Evolutionary conservation across 2,329 filamentous ascomycete species (phyloP).

Genomic region (Ascochyta koolunga): DNA sequence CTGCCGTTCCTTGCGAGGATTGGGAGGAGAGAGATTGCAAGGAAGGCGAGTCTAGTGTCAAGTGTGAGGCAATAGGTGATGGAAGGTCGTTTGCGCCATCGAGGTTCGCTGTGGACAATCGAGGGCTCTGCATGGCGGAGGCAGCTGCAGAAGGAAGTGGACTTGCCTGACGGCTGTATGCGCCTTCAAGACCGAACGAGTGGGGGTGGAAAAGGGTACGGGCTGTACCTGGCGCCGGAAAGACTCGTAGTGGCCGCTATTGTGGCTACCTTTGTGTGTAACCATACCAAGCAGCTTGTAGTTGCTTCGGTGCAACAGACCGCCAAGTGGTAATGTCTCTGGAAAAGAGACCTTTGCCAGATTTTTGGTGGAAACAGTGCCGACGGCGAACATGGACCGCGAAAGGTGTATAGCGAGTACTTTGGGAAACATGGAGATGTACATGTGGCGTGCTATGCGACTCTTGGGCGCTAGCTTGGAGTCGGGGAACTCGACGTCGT

Average conservation of each 20-base stretch:
- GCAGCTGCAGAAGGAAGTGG: slow-evolving; percentile 52
- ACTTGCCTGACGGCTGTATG: slow-evolving; percentile 69
- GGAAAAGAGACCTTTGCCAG: slow-evolving; percentile 92
- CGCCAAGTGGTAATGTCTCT: slow-evolving; percentile 81
- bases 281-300: slow-evolving; percentile 88
- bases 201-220: slow-evolving; percentile 83
- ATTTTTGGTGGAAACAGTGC: slow-evolving; percentile 84
- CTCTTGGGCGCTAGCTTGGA: slow-evolving; percentile 76
- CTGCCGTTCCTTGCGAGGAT: slow-evolving; percentile 31
- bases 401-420: slow-evolving; percentile 91
- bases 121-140: slow-evolving; percentile 53
- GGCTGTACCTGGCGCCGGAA: slow-evolving; percentile 85
- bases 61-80: slow-evolving; percentile 33
- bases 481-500: slow-evolving; percentile 76
- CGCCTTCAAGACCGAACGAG: slow-evolving; percentile 75
- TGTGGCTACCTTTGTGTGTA: slow-evolving; percentile 92
- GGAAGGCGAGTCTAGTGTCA: slow-evolving; percentile 39
- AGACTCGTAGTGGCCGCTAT: slow-evolving; percentile 96
- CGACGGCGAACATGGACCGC: slow-evolving; percentile 85
- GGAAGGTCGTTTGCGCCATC: slow-evolving; percentile 26
- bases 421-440: slow-evolving; percentile 86
- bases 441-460: slow-evolving; percentile 84
- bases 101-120: slow-evolving; percentile 46
- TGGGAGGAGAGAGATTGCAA: slow-evolving; percentile 42
- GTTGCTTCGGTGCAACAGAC: slow-evolving; percentile 75